A percentile compares a stretch with the other conserved stretches of the same genome.
These are phyloP conservation scores for Aphanocladium album DNA, from an alignment of 2,329 filamentous ascomycete genomes.

Conservation along the genomic window DNA sequence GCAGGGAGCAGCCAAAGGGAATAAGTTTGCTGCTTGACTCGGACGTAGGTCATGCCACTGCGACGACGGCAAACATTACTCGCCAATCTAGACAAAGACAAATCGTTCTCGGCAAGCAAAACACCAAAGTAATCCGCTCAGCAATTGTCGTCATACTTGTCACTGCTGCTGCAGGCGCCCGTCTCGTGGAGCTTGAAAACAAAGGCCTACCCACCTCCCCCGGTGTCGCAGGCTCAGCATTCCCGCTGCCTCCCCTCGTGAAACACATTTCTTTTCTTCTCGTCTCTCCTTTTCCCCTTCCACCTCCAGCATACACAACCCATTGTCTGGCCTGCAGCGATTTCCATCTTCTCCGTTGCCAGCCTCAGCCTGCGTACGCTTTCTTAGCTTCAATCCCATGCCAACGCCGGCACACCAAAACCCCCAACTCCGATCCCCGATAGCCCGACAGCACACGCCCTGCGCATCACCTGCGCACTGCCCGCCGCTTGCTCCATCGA, in stretches of 20 bases:
- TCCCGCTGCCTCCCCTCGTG: conserved; percentile 2
- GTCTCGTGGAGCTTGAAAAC: background rate
- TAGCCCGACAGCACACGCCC: conserved; percentile 1
- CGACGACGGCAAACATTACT: background rate
- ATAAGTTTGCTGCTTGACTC: background rate
- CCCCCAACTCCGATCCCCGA: conserved; percentile 4
- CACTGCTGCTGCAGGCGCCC: background rate
- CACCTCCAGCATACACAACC: background rate
- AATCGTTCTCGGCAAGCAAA: background rate
- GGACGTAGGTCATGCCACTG: background rate
- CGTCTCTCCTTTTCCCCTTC: background rate
- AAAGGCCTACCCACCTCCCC: conserved; percentile 2
- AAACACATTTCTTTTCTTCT: background rate
- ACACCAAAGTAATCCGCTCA: background rate
- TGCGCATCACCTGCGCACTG: background rate
- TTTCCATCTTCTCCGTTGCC: background rate
- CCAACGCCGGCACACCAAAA: background rate
- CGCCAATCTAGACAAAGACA: background rate
- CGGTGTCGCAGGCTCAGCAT: background rate
- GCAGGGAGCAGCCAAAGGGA: background rate
- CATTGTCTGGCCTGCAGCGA: background rate
- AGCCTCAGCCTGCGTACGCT: background rate
- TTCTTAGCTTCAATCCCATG: background rate
- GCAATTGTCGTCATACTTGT: background rate
- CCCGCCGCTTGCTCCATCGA: background rate